Evolutionary conservation across 2,329 filamentous ascomycete genomes (phyloP).

Genomic region (Fusarium sp.): DNA sequence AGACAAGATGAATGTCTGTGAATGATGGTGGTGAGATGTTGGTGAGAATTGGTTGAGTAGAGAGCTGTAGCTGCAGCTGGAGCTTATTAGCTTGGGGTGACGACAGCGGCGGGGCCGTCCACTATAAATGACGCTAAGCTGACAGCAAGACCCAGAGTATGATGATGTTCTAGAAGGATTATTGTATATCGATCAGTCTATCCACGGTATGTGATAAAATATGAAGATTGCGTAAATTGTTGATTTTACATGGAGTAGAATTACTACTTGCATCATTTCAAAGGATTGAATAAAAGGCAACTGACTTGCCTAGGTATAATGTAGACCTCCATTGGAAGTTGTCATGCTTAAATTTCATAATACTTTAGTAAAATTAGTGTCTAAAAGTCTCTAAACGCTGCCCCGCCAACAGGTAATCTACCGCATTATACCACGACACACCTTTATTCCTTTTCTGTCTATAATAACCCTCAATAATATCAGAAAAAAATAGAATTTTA

Average conservation of each 20-base stretch:
- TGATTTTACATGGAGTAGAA: too few relatives aligned
- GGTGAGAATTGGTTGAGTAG: background rate
- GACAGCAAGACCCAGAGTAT: conserved; percentile 15
- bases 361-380: too few relatives aligned
- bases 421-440: background rate
- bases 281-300: too few relatives aligned
- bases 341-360: too few relatives aligned
- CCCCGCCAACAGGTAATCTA: too few relatives aligned
- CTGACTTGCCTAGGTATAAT: too few relatives aligned
- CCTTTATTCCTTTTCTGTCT: background rate
- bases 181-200: background rate
- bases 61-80: conserved; percentile 6
- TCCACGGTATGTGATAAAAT: background rate
- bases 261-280: too few relatives aligned
- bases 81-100: conserved; percentile 18
- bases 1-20: background rate
- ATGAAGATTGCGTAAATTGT: too few relatives aligned
- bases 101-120: conserved; percentile 17
- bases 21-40: background rate
- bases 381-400: too few relatives aligned
- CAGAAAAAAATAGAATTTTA: background rate
- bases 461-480: background rate
- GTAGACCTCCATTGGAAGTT: too few relatives aligned
- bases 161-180: background rate
- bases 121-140: conserved; percentile 26